These are phyloP conservation scores for Leishmania tarentolae DNA, from an alignment of 208 protist species.

Conservation along the genomic window DNA sequence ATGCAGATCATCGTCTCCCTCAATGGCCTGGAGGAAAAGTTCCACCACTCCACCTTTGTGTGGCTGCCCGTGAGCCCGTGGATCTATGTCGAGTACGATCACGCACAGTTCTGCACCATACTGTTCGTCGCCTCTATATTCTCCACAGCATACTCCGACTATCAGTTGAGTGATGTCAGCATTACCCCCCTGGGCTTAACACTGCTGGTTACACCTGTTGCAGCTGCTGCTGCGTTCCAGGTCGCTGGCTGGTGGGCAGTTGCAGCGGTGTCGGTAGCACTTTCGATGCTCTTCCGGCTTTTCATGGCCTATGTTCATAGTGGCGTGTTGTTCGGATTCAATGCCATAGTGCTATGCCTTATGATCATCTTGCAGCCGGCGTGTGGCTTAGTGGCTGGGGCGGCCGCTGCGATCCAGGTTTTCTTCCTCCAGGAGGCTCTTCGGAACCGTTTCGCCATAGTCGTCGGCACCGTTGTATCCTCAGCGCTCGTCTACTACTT, in stretches of 20 bases:
- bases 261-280: slow-evolving; percentile 11
- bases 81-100: slow-evolving; percentile 63
- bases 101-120: slow-evolving; percentile 61
- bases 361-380: slow-evolving; percentile 60
- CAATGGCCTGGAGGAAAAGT: slow-evolving; percentile 68
- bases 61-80: slow-evolving; percentile 48
- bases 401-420: slow-evolving; percentile 51
- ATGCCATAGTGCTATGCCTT: slow-evolving; percentile 55
- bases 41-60: slow-evolving; percentile 73
- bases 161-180: slow-evolving; percentile 44
- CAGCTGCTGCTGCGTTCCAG: slow-evolving; percentile 19
- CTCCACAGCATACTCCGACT: slow-evolving; percentile 58
- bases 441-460: slow-evolving; percentile 9
- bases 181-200: slow-evolving; percentile 42
- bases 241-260: slow-evolving; percentile 27
- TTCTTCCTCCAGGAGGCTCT: slow-evolving; percentile 44
- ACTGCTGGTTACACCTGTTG: slow-evolving; percentile 29
- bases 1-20: slow-evolving; percentile 47
- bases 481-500: slow-evolving; percentile 43
- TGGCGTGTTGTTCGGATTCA: slow-evolving; percentile 53
- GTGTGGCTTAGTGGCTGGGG: slow-evolving; percentile 50
- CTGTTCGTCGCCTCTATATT: slow-evolving; percentile 58
- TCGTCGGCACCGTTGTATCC: slow-evolving; percentile 29
- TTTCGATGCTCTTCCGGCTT: slow-evolving; percentile 17
- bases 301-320: slow-evolving; percentile 15